Evolutionary conservation across 352 stramenopile genomes (phyloP), one percentile per base, ranked within the genome.

Genomic region (Hyaloperonospora brassicae): DNA sequence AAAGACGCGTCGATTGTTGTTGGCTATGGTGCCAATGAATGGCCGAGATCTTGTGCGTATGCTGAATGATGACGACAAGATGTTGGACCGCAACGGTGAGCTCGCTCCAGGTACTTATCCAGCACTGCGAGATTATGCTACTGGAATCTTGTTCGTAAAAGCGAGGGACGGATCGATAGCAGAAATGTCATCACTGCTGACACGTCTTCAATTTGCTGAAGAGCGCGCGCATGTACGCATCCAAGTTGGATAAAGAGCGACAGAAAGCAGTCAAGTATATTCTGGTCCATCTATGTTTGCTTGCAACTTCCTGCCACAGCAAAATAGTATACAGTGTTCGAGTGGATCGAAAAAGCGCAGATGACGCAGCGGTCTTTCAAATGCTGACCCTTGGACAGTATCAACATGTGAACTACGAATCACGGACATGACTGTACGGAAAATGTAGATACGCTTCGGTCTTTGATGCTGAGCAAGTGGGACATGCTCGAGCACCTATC

Each of bases 161-260:
- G 52, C 91, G 0, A 66, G 83, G 14, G 83, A 93, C 42, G 79
- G 83, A 22, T 90, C 80, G 4, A 64, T 91, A 47, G 83, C 83
- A 1, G 80, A 91, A 40, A 77, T 78, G 2, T 93, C 30, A 80
- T 93, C 25, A 93, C 91, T 64, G 82, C 82, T 23, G 83, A 88
- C 6, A 86, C 76, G 0, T 59, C 80, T 0, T 87, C n/a, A 89
- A 83, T 30, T 68, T 93, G 44, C 62, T 93, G 7, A 85, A 86
- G 52, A 66, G 83, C 22, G 77, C 79, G 9, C 68, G 79, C 4
- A 72, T 89, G 52, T 93, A 85, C 38, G 83, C 83, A 11, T 85
- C 76, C 8, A 89, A 89, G 43, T 54, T 93, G 24, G 80, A 91
- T 38, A 72, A 71, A 34, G 79, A 91, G 39, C 68, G 76, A 0